Evolutionary conservation across 2,329 filamentous ascomycete genomes (phyloP).

Genomic region (Xylaria sp.): DNA sequence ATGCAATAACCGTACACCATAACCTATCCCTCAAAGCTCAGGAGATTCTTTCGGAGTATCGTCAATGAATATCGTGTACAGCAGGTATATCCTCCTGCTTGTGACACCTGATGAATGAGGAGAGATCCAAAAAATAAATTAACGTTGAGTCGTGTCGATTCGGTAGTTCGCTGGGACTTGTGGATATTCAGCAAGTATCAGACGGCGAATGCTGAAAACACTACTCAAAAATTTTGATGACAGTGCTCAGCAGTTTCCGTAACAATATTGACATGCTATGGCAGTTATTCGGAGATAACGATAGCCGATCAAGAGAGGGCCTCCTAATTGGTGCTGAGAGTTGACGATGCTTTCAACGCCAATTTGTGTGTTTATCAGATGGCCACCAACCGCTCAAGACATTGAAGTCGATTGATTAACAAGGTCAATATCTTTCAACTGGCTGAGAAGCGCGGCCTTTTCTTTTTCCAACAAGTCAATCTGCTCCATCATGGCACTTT

Average conservation of each 20-base stretch:
- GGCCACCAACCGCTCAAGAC: background rate
- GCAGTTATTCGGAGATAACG: background rate
- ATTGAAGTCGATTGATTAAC: conserved; percentile 3
- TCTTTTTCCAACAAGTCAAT: conserved; percentile 32
- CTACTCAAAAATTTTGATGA: background rate
- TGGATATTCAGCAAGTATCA: too few relatives aligned
- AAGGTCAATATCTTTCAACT: conserved; percentile 10
- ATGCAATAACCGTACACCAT: background rate
- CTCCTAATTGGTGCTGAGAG: background rate
- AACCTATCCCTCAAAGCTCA: background rate
- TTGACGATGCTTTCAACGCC: background rate
- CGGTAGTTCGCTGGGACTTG: background rate
- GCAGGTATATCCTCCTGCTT: background rate
- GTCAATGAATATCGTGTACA: background rate
- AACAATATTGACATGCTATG: background rate
- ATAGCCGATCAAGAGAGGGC: background rate
- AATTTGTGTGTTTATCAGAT: background rate
- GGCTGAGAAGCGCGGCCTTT: conserved; percentile 15
- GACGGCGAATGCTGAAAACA: background rate
- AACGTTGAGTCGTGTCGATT: background rate
- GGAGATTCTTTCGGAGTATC: background rate
- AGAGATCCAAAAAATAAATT: background rate
- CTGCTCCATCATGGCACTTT: conserved; percentile 37
- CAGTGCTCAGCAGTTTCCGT: background rate
- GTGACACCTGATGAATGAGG: background rate